Percentiles rank a stretch among this genome's conserved stretches.
Evolutionary conservation across 208 protist genomes (phyloP).

Genomic region (Leishmania turanica): DNA sequence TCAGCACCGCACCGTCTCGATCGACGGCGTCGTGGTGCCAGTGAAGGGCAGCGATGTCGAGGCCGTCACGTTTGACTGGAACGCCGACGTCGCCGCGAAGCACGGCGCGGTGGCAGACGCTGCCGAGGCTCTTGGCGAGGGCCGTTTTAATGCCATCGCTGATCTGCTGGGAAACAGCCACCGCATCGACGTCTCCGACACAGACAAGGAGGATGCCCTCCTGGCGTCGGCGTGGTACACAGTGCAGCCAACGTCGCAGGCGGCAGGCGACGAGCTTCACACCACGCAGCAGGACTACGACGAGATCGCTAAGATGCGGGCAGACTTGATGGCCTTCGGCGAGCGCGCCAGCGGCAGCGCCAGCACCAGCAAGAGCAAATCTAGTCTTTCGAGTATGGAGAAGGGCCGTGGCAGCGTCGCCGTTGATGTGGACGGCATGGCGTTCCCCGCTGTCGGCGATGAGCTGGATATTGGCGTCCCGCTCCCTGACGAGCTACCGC

Average conservation of each 20-base stretch:
- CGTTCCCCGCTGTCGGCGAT: conserved; percentile 55
- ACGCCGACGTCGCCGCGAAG: conserved; percentile 26
- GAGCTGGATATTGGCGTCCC: conserved; percentile 85
- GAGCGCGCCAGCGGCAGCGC: conserved; percentile 63
- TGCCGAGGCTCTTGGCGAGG: conserved; percentile 54
- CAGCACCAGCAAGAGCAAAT: conserved; percentile 80
- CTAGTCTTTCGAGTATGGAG: conserved; percentile 83
- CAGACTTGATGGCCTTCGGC: conserved; percentile 81
- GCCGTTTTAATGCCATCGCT: conserved; percentile 82
- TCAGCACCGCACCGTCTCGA: conserved; percentile 35
- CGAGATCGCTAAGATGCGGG: conserved; percentile 82
- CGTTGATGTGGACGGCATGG: conserved; percentile 30
- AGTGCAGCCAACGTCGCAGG: conserved; percentile 71
- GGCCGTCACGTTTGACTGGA: conserved; percentile 81
- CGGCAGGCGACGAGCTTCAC: conserved; percentile 46
- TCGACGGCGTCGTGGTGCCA: conserved; percentile 64
- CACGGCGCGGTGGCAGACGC: conserved; percentile 33
- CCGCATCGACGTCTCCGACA: conserved; percentile 21
- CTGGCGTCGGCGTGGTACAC: conserved; percentile 79
- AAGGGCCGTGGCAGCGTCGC: conserved; percentile 75
- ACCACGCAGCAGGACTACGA: conserved; percentile 80
- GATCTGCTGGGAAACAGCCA: conserved; percentile 55
- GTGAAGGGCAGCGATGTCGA: conserved; percentile 63
- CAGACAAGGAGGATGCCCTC: conserved; percentile 33
- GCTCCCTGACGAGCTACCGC: conserved; percentile 67